These are phyloP conservation scores for Amanita pallidorosea DNA, from an alignment of 768 basidiomycete species.

Conservation along the genomic window DNA sequence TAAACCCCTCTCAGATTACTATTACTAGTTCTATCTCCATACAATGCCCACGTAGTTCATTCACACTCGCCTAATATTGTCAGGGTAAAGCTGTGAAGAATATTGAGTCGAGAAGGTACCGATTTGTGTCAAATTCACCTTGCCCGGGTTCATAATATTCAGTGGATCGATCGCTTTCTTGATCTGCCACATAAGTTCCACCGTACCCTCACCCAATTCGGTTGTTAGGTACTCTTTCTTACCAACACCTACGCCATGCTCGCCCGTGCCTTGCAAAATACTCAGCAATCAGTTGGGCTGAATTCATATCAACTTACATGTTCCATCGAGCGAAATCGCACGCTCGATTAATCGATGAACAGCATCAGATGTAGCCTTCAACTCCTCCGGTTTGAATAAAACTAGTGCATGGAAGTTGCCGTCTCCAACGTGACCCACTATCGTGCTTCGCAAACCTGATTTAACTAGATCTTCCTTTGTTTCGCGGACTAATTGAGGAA, in stretches of 20 bases:
- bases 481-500: constrained; percentile 63
- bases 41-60: neutral
- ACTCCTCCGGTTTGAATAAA: constrained; percentile 51
- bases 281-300: constrained; percentile 1
- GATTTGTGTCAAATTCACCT: constrained; percentile 23
- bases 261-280: constrained; percentile 52
- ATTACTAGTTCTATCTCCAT: neutral
- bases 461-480: constrained; percentile 68
- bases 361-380: constrained; percentile 40
- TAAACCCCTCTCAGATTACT: constrained; percentile 13
- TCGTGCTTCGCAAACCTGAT: constrained; percentile 49
- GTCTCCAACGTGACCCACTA: constrained; percentile 77
- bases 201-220: constrained; percentile 79
- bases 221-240: constrained; percentile 74
- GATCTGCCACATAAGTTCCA: constrained; percentile 78
- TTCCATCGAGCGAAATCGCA: constrained; percentile 67
- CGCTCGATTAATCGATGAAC: constrained; percentile 64
- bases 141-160: constrained; percentile 82
- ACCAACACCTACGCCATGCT: constrained; percentile 83
- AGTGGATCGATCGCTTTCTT: constrained; percentile 73
- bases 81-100: constrained; percentile 22
- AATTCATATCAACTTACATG: constrained; percentile 36
- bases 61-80: constrained; percentile 3
- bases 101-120: constrained; percentile 2
- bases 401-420: constrained; percentile 50